Percentiles rank a stretch among this genome's conserved stretches.
These are phyloP conservation scores for Cylindrotheca closterium DNA, from an alignment of 108 stramenopile species.

Conservation along the genomic window DNA sequence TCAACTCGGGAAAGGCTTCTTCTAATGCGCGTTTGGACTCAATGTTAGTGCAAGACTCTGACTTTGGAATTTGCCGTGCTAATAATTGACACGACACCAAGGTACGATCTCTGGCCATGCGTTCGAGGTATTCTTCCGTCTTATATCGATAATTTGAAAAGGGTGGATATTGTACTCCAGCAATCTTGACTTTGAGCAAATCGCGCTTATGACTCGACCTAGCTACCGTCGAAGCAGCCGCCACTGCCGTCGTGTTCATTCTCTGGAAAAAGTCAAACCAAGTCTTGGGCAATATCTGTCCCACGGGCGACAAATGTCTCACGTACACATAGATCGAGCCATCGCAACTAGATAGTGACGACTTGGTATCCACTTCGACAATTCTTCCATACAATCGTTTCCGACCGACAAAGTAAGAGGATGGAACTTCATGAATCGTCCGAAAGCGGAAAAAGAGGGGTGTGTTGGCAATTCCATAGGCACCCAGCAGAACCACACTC, in stretches of 20 bases:
- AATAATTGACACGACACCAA: slow-evolving; percentile 57
- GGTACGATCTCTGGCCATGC: slow-evolving; percentile 41
- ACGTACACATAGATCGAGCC: slow-evolving; percentile 48
- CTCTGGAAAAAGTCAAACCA: slow-evolving; percentile 57
- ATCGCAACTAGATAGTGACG: too few species aligned
- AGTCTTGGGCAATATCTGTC: slow-evolving; percentile 52
- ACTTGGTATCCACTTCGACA: slow-evolving; percentile 36
- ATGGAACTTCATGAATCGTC: slow-evolving; percentile 66
- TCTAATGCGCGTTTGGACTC: slow-evolving; percentile 7
- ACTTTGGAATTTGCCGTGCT: slow-evolving; percentile 34
- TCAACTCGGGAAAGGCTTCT: slow-evolving; percentile 2
- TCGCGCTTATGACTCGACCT: slow-evolving; percentile 5
- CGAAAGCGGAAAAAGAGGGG: slow-evolving; percentile 86
- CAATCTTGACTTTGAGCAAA: slow-evolving; percentile 41
- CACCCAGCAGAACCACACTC: slow-evolving; percentile 54
- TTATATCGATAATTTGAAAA: slow-evolving; percentile 10
- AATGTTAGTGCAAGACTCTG: not conserved
- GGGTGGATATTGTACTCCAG: slow-evolving; percentile 16
- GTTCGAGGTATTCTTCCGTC: slow-evolving; percentile 39
- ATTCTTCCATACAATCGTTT: slow-evolving; percentile 67
- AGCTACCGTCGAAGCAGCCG: too few species aligned
- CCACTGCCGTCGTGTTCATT: slow-evolving; percentile 34
- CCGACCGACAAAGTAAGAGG: slow-evolving; percentile 45
- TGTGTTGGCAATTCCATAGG: slow-evolving; percentile 70
- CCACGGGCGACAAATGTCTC: slow-evolving; percentile 73